phyloP scores from a whole-genome alignment of 2,329 filamentous ascomycete species.

The Fusarium pilosicola region DNA sequence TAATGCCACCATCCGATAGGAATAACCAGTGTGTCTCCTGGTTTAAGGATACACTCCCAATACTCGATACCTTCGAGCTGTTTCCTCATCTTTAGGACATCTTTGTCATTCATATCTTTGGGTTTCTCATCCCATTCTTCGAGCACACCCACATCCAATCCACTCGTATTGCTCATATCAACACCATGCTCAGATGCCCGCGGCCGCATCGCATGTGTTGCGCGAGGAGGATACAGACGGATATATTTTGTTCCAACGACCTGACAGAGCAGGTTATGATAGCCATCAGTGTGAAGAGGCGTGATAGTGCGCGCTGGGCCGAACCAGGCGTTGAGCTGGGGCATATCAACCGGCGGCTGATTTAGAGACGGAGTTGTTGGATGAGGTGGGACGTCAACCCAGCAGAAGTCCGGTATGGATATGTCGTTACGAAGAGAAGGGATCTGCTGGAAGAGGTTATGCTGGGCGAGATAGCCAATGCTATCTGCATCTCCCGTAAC shows the following conservation, averaged over 20 bases:
- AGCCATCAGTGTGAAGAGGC: constrained; percentile 91
- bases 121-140: constrained; percentile 66
- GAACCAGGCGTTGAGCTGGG: constrained; percentile 90
- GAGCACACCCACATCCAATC: constrained; percentile 77
- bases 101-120: constrained; percentile 42
- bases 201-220: constrained; percentile 68
- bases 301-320: constrained; percentile 89
- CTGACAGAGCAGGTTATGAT: constrained; percentile 91
- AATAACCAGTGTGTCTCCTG: constrained; percentile 88
- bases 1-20: constrained; percentile 99
- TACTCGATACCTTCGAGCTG: constrained; percentile 71
- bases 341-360: constrained; percentile 62
- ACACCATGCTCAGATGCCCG: constrained; percentile 74
- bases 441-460: constrained; percentile 86
- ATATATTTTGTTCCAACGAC: constrained; percentile 92
- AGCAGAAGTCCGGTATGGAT: constrained; percentile 84
- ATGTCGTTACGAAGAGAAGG: constrained; percentile 81
- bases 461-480: constrained; percentile 89
- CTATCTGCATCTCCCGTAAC: constrained; percentile 53
- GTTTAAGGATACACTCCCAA: constrained; percentile 79
- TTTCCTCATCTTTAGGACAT: constrained; percentile 52
- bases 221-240: constrained; percentile 80
- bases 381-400: constrained; percentile 71
- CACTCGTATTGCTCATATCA: constrained; percentile 92
- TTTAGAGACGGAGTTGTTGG: constrained; percentile 50